Base-by-base conservation (phyloP, 2,329 filamentous ascomycete genomes). In the Claviceps fusiformis region DNA sequence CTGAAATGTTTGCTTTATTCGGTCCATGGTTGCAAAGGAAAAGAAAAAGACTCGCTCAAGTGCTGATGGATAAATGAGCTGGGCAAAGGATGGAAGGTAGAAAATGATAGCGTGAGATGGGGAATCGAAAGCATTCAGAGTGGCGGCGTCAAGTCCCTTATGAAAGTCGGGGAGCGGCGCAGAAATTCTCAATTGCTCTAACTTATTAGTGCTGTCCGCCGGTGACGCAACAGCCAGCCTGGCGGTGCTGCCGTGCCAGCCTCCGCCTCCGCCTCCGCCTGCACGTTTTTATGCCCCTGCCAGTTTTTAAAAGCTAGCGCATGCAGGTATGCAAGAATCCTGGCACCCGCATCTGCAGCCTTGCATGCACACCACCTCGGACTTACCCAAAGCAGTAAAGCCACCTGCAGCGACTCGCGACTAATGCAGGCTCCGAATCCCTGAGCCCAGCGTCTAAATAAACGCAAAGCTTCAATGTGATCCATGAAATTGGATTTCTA, bases 1-100 rank as follows among this genome's bases (percentile, higher is more conserved):
- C 67, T 71, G 70, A 63, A 82, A 82, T n/a, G 78, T 79, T 68
- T 80, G 68, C 67, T 76, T 80, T 61, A 82, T 74, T 58, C 66
- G 72, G 60, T 82, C 79, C 79, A 82, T 82, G 50, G 29, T 54
- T 35, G 17, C 41, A 31, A 50, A 48, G 15, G 39, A 15, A n/a
- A 13, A 37, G 9, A 37, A 37, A 17, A 19, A 8, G n/a, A 10
- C 11, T 52, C 27, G 29, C 29, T 17, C 29, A 8, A n/a, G 33
- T 35, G 19, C 19, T 35, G 31, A 11, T 3, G 24, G 33, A 5
- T 3, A 29, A 35, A 19, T 35, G 51, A 17, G 41, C 13, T 11
- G 31, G 15, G 13, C 17, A 24, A 31, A 39, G 27, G 33, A 31
- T 48, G 19, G 15, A 27, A 17, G 31, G 19, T 19, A 44, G 8